Percentiles rank a stretch among this genome's conserved stretches.
phyloP scores from a whole-genome alignment of 345 rosid genomes.

The Angophora floribunda region DNA sequence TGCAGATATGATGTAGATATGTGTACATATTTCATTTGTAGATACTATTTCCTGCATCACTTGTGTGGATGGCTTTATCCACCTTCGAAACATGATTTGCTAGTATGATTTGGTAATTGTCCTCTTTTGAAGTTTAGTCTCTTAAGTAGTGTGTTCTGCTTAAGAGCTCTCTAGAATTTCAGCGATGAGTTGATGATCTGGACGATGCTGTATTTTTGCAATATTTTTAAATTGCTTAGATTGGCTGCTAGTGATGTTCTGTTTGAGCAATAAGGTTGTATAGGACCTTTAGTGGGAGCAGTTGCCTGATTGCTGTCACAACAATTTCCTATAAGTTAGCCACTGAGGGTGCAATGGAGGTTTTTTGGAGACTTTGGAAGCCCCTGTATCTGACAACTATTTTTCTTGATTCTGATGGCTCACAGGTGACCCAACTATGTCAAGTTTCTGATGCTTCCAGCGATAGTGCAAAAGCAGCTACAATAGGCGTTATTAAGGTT shows the following conservation, averaged over 20 bases:
- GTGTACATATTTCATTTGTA: background rate
- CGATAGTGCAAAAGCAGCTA: slow-evolving; percentile 56
- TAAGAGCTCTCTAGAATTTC: background rate
- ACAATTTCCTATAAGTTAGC: background rate
- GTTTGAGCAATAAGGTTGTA: background rate
- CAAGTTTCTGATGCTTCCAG: slow-evolving; percentile 64
- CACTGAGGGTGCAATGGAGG: background rate
- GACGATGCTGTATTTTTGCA: background rate
- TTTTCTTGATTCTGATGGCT: background rate
- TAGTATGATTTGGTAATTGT: background rate
- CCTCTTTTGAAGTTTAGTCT: background rate
- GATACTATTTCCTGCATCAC: background rate
- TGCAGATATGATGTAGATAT: background rate
- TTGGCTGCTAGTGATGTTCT: background rate
- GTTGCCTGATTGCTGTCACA: background rate
- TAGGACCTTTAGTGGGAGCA: background rate
- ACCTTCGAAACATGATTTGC: background rate
- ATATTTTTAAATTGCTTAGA: background rate
- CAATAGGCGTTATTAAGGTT: slow-evolving; percentile 95
- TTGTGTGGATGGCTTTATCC: background rate
- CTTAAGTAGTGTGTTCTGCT: background rate
- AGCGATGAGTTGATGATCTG: background rate
- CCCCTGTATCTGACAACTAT: background rate
- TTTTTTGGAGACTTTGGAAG: background rate
- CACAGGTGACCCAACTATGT: slow-evolving; percentile 87